These are phyloP conservation scores for Mycena chlorophos DNA, from an alignment of 768 basidiomycete species.

Conservation along the genomic window DNA sequence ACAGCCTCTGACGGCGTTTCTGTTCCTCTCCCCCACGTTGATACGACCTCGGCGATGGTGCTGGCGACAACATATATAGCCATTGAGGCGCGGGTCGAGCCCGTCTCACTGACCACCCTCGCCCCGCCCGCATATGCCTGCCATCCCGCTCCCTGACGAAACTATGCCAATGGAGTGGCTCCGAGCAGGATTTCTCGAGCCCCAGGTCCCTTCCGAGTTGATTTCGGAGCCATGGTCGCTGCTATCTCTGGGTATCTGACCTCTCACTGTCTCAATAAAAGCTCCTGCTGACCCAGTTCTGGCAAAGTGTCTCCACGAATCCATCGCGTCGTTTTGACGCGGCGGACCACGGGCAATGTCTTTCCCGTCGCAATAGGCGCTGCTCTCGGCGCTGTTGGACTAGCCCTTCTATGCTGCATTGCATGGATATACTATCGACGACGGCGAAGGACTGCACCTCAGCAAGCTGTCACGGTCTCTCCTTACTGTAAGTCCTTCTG, in stretches of 20 bases:
- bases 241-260: not conserved
- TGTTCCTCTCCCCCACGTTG: too few relatives aligned
- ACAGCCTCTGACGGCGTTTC: too few relatives aligned
- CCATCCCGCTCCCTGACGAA: not conserved
- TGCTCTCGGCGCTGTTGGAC: not conserved
- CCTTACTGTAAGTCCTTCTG: not conserved
- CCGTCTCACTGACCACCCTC: too few relatives aligned
- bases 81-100: too few relatives aligned
- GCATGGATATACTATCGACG: slow-evolving; percentile 2
- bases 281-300: not conserved
- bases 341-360: not conserved
- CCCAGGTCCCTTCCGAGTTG: not conserved
- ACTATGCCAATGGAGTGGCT: not conserved
- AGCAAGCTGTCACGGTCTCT: not conserved
- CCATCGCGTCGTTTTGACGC: not conserved
- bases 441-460: not conserved
- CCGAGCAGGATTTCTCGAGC: slow-evolving; percentile 1
- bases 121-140: too few relatives aligned
- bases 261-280: not conserved
- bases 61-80: too few relatives aligned
- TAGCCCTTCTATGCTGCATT: not conserved
- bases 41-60: too few relatives aligned
- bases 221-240: not conserved
- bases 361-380: not conserved
- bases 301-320: too few relatives aligned